Conservation (phyloP, 805 yeast genomes). For the Clavispora phyllophila region DNA sequence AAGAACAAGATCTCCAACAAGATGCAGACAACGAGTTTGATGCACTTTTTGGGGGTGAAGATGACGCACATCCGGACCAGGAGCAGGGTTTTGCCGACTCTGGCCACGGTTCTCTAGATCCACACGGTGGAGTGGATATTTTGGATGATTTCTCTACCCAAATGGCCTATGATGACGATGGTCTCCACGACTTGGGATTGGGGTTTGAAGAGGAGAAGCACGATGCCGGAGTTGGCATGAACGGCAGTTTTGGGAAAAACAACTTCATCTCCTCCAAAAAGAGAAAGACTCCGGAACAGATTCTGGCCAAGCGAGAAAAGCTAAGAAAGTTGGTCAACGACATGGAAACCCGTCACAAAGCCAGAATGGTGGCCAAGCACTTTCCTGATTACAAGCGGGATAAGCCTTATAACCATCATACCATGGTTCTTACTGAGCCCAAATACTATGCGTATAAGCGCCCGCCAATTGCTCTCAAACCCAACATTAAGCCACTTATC, state of each 20-base stretch:
- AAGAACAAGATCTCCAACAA: conserved; percentile 20
- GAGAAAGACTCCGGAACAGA: conserved; percentile 12
- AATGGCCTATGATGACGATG: conserved; percentile 16
- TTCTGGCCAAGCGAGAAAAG: conserved; percentile 24
- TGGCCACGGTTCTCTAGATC: conserved; percentile 1
- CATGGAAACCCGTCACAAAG: conserved; percentile 24
- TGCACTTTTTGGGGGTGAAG: conserved; percentile 34
- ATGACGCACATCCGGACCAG: not conserved
- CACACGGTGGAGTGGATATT: conserved; percentile 11
- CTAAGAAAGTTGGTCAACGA: conserved; percentile 22
- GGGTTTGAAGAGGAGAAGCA: conserved; percentile 19
- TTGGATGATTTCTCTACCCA: conserved; percentile 10
- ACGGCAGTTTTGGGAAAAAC: not conserved
- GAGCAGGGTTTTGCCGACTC: not conserved
- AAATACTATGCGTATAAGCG: conserved; percentile 46
- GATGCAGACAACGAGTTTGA: conserved; percentile 38
- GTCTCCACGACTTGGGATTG: conserved; percentile 14
- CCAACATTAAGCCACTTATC: conserved; percentile 39
- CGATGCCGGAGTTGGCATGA: conserved; percentile 1
- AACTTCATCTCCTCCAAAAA: conserved; percentile 2
- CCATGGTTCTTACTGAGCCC: conserved; percentile 61
- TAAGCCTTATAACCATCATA: conserved; percentile 57
- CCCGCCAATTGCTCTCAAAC: conserved; percentile 37
- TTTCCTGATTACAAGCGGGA: conserved; percentile 61
- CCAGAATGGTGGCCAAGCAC: conserved; percentile 37